Conservation (phyloP, 495 filamentous ascomycete species). For the Neurospora cerealis region DNA sequence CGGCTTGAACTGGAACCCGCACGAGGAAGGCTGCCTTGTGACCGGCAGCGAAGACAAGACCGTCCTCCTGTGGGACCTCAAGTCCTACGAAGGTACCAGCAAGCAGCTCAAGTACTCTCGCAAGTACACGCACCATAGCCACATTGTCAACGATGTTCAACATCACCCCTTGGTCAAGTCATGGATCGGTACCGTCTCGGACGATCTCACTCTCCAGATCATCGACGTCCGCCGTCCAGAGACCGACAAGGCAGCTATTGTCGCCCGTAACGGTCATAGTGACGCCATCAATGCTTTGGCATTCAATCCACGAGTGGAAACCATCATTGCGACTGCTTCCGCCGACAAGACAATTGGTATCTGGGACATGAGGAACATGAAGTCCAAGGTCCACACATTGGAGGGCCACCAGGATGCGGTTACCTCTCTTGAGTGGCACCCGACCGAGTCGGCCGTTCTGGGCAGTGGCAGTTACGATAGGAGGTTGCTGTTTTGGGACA, state of each 20-base stretch:
- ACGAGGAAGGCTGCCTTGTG: slow-evolving; percentile 68
- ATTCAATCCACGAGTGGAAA: slow-evolving; percentile 84
- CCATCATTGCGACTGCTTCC: slow-evolving; percentile 81
- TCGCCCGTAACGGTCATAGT: slow-evolving; percentile 57
- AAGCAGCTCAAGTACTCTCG: slow-evolving; percentile 58
- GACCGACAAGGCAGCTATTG: slow-evolving; percentile 53
- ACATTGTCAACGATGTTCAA: slow-evolving; percentile 94
- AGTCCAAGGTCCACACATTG: slow-evolving; percentile 73
- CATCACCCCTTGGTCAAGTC: slow-evolving; percentile 74
- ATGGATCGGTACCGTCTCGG: slow-evolving; percentile 86
- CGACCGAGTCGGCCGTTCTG: slow-evolving; percentile 73
- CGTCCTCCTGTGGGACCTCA: slow-evolving; percentile 83
- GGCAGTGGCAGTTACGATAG: slow-evolving; percentile 89
- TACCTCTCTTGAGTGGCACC: slow-evolving; percentile 89
- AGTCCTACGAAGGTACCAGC: slow-evolving; percentile 51
- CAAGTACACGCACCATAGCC: slow-evolving; percentile 78
- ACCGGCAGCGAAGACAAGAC: slow-evolving; percentile 88
- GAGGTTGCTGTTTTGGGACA: slow-evolving; percentile 92
- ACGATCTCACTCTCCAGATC: slow-evolving; percentile 88
- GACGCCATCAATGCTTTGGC: slow-evolving; percentile 92
- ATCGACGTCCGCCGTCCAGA: slow-evolving; percentile 65
- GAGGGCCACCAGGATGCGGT: slow-evolving; percentile 82
- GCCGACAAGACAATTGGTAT: slow-evolving; percentile 90
- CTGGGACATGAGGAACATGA: slow-evolving; percentile 89
- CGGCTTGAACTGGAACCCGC: slow-evolving; percentile 85